phyloP scores from a whole-genome alignment of 208 protist genomes.

The Sergeia podlipaevii region DNA sequence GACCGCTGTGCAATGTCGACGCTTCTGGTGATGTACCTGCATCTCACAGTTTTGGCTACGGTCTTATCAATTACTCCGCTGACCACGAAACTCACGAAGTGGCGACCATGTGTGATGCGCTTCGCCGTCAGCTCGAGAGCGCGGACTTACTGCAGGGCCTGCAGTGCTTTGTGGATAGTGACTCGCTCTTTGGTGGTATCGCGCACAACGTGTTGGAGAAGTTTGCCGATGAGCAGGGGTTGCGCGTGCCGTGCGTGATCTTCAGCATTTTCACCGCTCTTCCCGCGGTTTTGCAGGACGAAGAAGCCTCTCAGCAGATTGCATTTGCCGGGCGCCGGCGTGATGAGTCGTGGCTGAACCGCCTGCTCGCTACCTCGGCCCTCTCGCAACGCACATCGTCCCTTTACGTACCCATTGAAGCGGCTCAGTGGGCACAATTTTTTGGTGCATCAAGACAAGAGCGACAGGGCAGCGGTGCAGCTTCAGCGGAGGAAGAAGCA shows the following conservation, averaged over 20 bases:
- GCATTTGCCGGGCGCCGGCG: constrained; percentile 53
- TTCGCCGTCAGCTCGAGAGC: constrained; percentile 60
- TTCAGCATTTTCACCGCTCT: constrained; percentile 49
- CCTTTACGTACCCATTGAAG: constrained; percentile 68
- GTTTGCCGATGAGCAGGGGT: constrained; percentile 63
- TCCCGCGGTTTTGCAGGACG: constrained; percentile 26
- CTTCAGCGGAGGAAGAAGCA: too few species aligned
- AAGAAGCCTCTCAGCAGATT: constrained; percentile 10
- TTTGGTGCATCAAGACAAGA: constrained; percentile 19
- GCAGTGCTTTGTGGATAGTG: constrained; percentile 73
- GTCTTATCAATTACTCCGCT: constrained; percentile 22
- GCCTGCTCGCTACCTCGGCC: constrained; percentile 53
- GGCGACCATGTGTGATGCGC: constrained; percentile 21
- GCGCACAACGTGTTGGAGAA: constrained; percentile 62
- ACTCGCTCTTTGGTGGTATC: constrained; percentile 70
- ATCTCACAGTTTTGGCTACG: constrained; percentile 76
- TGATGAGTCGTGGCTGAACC: constrained; percentile 61
- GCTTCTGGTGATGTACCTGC: constrained; percentile 43
- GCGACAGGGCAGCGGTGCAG: not conserved
- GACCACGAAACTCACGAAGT: constrained; percentile 19
- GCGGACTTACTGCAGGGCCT: constrained; percentile 64
- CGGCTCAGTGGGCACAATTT: constrained; percentile 44
- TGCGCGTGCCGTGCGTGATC: constrained; percentile 45
- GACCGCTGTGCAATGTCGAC: constrained; percentile 42
- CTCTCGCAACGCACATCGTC: constrained; percentile 43